Percentiles rank a stretch among this genome's conserved stretches.
Conservation (phyloP, 768 basidiomycete genomes). For the Lactarius sanguifluus region DNA sequence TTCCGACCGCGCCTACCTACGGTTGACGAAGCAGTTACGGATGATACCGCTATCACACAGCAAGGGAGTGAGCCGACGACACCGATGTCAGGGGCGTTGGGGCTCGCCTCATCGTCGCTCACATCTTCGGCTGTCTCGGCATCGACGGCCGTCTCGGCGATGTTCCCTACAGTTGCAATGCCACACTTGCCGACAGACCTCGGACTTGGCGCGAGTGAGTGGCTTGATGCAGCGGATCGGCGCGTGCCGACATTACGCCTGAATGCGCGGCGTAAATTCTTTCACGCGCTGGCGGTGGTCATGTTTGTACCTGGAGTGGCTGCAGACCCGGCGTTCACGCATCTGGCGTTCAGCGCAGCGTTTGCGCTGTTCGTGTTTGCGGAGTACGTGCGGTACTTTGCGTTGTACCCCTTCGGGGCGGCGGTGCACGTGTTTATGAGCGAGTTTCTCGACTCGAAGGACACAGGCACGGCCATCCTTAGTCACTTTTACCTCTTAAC, state of each 20-base stretch:
- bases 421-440: slow-evolving; percentile 93
- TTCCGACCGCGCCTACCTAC: slow-evolving; percentile 49
- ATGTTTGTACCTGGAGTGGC: slow-evolving; percentile 97
- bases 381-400: slow-evolving; percentile 98
- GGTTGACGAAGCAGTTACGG: slow-evolving; percentile 7
- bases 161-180: slow-evolving; percentile 39
- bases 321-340: slow-evolving; percentile 93
- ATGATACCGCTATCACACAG: not conserved
- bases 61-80: slow-evolving; percentile 21
- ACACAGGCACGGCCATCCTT: slow-evolving; percentile 92
- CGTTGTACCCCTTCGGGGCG: slow-evolving; percentile 94
- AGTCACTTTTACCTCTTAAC: slow-evolving; percentile 97
- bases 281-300: slow-evolving; percentile 91
- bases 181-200: slow-evolving; percentile 48
- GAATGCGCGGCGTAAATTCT: slow-evolving; percentile 94
- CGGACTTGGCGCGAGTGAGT: slow-evolving; percentile 52
- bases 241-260: slow-evolving; percentile 85
- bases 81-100: slow-evolving; percentile 17
- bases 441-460: slow-evolving; percentile 95
- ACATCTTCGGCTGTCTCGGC: slow-evolving; percentile 23
- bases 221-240: slow-evolving; percentile 86
- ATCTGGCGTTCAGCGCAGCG: slow-evolving; percentile 90
- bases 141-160: slow-evolving; percentile 21
- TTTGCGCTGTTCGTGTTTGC: slow-evolving; percentile 95
- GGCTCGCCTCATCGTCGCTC: slow-evolving; percentile 10